A percentile compares a stretch with the other conserved stretches of the same genome.
Evolutionary conservation across 306 rosid species (phyloP).

Genomic region (Leucaena leucocephala): DNA sequence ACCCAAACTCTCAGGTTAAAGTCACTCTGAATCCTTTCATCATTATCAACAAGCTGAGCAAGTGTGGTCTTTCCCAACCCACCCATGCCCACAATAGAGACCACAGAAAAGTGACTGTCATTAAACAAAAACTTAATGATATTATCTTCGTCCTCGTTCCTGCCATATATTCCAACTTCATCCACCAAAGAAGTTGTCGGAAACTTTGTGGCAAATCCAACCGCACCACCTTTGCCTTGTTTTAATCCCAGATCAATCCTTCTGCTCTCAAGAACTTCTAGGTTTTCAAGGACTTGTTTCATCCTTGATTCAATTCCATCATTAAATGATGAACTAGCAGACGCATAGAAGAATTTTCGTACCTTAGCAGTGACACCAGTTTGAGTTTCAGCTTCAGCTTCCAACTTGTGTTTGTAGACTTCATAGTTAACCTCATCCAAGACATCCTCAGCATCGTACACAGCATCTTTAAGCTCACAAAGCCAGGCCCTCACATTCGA

Average conservation of each 20-base stretch:
- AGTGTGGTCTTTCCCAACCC: conserved; percentile 29
- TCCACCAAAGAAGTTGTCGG: conserved; percentile 7
- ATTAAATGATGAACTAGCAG: neutral
- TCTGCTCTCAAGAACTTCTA: neutral
- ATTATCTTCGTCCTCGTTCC: neutral
- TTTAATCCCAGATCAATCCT: neutral
- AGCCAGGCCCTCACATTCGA: neutral
- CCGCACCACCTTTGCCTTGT: neutral
- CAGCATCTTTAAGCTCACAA: conserved; percentile 7
- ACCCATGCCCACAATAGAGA: neutral
- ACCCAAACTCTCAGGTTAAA: conserved; percentile 24
- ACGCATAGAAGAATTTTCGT: conserved; percentile 3
- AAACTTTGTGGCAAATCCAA: neutral
- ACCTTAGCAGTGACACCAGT: conserved; percentile 7
- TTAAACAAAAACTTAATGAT: neutral
- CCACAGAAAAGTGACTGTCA: neutral
- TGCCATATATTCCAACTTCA: conserved; percentile 18
- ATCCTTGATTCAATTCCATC: neutral
- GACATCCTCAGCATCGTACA: neutral
- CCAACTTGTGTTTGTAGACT: neutral
- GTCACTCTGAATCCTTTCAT: neutral
- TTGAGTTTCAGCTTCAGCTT: neutral
- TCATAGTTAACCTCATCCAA: neutral
- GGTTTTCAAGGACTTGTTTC: neutral
- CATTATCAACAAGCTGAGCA: conserved; percentile 7